phyloP scores from a whole-genome alignment of 805 yeast genomes.

The Candida cerambycidarum region DNA sequence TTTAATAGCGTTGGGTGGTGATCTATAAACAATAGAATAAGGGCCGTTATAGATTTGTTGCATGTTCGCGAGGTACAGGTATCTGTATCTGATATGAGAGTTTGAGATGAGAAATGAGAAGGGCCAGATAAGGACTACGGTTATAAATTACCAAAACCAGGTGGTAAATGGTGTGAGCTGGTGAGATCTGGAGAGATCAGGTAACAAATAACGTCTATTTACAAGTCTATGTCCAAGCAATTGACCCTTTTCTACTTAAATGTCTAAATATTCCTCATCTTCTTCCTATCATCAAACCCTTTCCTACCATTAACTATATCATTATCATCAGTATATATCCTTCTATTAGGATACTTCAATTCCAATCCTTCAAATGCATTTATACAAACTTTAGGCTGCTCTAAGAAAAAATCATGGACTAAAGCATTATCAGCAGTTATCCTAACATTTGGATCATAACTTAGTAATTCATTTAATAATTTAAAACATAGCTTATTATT shows the following conservation, averaged over 20 bases:
- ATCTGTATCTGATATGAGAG: too few species aligned
- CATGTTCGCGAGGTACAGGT: too few species aligned
- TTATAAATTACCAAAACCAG: too few species aligned
- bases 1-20: constrained; percentile 31
- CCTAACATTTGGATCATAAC: constrained; percentile 80
- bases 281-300: constrained; percentile 28
- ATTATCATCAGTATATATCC: constrained; percentile 84
- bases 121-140: too few species aligned
- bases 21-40: constrained; percentile 32
- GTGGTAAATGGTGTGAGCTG: too few species aligned
- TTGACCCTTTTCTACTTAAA: too few species aligned
- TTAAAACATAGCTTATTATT: constrained; percentile 66
- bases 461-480: constrained; percentile 61
- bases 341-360: constrained; percentile 77
- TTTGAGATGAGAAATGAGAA: too few species aligned
- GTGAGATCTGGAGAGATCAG: too few species aligned
- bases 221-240: too few species aligned
- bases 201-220: too few species aligned
- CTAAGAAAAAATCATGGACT: constrained; percentile 75
- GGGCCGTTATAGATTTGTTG: constrained; percentile 33
- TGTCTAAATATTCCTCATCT: constrained; percentile 12
- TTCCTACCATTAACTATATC: constrained; percentile 50
- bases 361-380: constrained; percentile 79
- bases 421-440: constrained; percentile 77
- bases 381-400: constrained; percentile 61